phyloP scores from a whole-genome alignment of 306 rosid species.

The Vigna angularis region DNA sequence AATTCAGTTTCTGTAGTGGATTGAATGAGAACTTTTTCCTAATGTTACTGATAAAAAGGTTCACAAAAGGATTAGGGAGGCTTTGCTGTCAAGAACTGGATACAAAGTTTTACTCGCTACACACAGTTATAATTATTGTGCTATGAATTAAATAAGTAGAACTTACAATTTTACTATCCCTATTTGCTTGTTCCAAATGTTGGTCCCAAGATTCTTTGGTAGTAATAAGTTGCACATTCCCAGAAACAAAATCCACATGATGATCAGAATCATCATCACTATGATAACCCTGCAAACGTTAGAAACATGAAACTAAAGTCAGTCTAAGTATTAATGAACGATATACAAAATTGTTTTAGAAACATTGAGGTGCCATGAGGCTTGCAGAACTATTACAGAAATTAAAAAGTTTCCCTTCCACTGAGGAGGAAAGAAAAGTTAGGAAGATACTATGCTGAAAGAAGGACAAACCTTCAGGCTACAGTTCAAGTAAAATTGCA shows the following conservation, averaged over 20 bases:
- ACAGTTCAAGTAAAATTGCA: no score
- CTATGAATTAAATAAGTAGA: conserved; percentile 23
- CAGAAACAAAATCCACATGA: conserved; percentile 59
- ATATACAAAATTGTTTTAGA: conserved; percentile 8
- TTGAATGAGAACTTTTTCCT: not conserved
- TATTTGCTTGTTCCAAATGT: conserved; percentile 76
- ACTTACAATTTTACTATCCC: conserved; percentile 72
- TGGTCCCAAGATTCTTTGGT: conserved; percentile 76
- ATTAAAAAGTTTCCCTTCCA: not conserved
- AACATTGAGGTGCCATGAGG: conserved; percentile 13
- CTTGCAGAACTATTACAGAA: conserved; percentile 31
- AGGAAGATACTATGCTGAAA: no score
- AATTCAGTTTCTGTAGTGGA: no score
- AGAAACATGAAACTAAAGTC: conserved; percentile 37
- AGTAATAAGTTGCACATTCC: conserved; percentile 70
- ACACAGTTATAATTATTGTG: conserved; percentile 3
- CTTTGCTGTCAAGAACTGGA: not conserved
- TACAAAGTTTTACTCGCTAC: conserved; percentile 3
- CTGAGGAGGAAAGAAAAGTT: no score
- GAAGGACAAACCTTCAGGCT: no score
- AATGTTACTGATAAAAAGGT: not conserved
- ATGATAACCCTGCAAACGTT: conserved; percentile 47
- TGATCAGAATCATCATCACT: conserved; percentile 59
- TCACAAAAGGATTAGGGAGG: conserved; percentile 1
- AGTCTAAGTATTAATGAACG: conserved; percentile 22